Evolutionary conservation across 2,329 filamentous ascomycete species (phyloP), one percentile per base, ranked within the genome.

Genomic region (Clarireedia sp.): DNA sequence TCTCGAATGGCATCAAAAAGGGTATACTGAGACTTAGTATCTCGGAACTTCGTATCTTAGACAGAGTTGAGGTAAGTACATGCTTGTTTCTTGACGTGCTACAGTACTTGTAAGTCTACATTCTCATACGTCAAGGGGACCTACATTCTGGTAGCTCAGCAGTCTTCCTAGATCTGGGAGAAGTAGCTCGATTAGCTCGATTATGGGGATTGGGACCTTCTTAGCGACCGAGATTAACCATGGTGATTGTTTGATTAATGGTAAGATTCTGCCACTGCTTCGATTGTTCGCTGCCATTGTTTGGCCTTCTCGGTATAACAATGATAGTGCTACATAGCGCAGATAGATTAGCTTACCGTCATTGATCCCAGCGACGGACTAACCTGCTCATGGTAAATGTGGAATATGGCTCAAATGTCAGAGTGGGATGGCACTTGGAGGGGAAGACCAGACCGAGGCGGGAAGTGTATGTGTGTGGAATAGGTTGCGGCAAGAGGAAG

Each of bases 1-100:
- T 63, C 45, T 9, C 58, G 46, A n/a, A 62, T 59, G 14, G 51
- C 57, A 40, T 62, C 55, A 46, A 63, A 63, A 33, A 63, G 49
- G 12, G 60, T 62, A 59, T 50, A 43, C 6, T 14, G 16, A 4
- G 38, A 41, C 10, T 24, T 24, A 5, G 5, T 21, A 21, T 45
- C 19, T 41, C 14, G 38, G n/a, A 7, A 17, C 38, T 41, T 41
- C 19, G 3, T 17, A 16, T 8, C 38, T 41, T 19, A 10, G 16
- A 2, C 9, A 1, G n/a, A 17, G 38, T 41, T 41, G 19, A 24
- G 4, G 21, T 45, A 45, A 21, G 21, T 5, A 45, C 14, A 17
- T 5, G 38, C 38, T 19, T 41, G 38, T 3, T 19, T 6, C 16
- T 14, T n/a, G 38, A 41, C n/a, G 14, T 41, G 38, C 38, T 41